Base-by-base conservation (phyloP, 331 rosid species). In the Ulmus americana region DNA sequence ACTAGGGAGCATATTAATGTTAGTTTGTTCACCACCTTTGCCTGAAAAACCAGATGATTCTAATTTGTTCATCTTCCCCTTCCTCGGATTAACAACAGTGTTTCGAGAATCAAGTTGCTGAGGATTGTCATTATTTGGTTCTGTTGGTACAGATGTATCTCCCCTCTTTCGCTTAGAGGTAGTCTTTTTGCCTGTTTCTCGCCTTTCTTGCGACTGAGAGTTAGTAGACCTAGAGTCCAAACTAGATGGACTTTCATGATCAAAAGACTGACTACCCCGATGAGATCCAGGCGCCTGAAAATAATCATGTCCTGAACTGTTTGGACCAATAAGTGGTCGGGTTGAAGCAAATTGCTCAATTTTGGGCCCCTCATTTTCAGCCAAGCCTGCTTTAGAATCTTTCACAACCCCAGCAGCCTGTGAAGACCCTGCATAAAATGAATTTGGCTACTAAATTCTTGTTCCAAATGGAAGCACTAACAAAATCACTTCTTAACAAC, bases 151-250 rank as follows among this genome's bases (percentile, higher is more conserved):
- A 10, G 97, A 78, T 40, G 88, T 59, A 53, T 90, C 97, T 58
- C 84, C 97, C 78, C 97, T 87, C 86, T 95, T 90, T 71, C 99
- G 84, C 80, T 95, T 95, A 41, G 90, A 60, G 14, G 79, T 15
- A 42, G 81, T 74, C 76, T 85, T 87, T 77, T 84, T 95, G 65
- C 90, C 85, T 62, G 87, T 69, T 67, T 87, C 95, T 41, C 95
- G 95, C 79, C 87, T 87, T 67, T 95, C 97, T 73, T 90, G 97
- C 58, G 96, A 84, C 73, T 87, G 97, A 1, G 99, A 95, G 79
- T 95, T 95, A 67, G 92, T 95, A 77, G 99, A 90, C 88, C 96
- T 95, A 58, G 99, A 90, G 79, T 95, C 99, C 82, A 95, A 81
- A 83, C 99, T 90, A 74, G 96, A 85, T 1, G 99, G 99, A 79